Base-by-base conservation (phyloP, 2,329 filamentous ascomycete species). In the Aspergillus jensenii region DNA sequence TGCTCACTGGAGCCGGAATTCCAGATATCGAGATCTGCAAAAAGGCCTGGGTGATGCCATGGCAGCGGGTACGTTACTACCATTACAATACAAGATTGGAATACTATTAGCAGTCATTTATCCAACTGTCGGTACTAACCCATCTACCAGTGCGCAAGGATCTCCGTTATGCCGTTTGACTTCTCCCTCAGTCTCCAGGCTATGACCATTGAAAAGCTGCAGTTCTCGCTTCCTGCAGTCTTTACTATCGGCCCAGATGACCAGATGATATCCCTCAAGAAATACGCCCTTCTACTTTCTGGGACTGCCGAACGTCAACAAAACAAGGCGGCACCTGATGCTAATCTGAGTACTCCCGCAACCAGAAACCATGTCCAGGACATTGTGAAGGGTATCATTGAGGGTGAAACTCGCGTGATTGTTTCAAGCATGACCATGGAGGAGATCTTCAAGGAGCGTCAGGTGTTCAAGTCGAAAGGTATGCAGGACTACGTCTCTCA, bases 381-480 rank as follows among this genome's bases (percentile, higher is more conserved):
- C 65, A 96, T 96, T 61, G 88, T 96, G 74, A 93, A 91, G 74
- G 91, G 90, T 59, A 92, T 96, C 72, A 95, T 96, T 65, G 90
- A 96, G 73, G 91, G 91, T 61, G 91, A 96, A 74, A 93, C 90
- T 1, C 84, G 91, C 58, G 89, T 91, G 6, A 86, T 96, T 53
- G 90, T 96, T 43, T 90, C 87, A 0, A 88, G 86, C 65, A 93
- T 96, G 90, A 93, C 90, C n/a, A 93, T 95, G 89, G 90, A 93
- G 71, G 90, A 95, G 74, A 90, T 96, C 59, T 93, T 93, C 74
- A 88, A 87, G 59, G 87, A 90, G 74, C 81, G 90, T 35, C 87
- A 90, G 65, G 79, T 89, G 44, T 92, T 92, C 80, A 91, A 93
- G 79, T 84, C 82, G 64, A 87, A 89, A 64, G 81, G 84, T 64